These are phyloP conservation scores for Dactylonectria macrodidyma DNA, from an alignment of 2,329 filamentous ascomycete genomes.

Conservation along the genomic window DNA sequence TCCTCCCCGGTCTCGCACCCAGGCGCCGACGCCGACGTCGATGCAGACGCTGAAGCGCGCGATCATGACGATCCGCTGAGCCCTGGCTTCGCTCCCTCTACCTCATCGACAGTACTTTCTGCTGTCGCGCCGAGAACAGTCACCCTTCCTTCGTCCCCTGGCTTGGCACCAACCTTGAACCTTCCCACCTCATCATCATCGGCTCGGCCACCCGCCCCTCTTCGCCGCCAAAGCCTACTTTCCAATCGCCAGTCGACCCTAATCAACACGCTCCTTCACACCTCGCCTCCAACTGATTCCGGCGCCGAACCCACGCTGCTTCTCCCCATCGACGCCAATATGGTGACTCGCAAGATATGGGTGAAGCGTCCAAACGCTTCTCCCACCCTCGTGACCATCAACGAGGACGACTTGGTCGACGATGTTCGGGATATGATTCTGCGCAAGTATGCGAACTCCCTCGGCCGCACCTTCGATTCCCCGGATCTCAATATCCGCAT, in stretches of 20 bases:
- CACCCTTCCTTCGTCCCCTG: slow-evolving; percentile 51
- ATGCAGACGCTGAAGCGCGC: slow-evolving; percentile 40
- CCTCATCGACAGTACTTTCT: slow-evolving; percentile 36
- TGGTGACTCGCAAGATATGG: slow-evolving; percentile 89
- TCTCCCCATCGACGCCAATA: slow-evolving; percentile 60
- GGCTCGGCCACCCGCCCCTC: slow-evolving; percentile 40
- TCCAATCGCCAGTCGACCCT: slow-evolving; percentile 56
- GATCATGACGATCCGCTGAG: slow-evolving; percentile 48
- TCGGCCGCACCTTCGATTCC: slow-evolving; percentile 90
- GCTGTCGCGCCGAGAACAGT: slow-evolving; percentile 56
- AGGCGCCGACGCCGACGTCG: slow-evolving; percentile 30
- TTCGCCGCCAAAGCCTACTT: slow-evolving; percentile 52
- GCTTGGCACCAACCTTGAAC: slow-evolving; percentile 39
- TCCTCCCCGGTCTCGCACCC: slow-evolving; percentile 34
- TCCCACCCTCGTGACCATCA: slow-evolving; percentile 87
- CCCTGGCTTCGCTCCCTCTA: slow-evolving; percentile 44
- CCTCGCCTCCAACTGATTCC: slow-evolving; percentile 39
- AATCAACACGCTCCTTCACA: slow-evolving; percentile 52
- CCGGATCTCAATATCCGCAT: slow-evolving; percentile 90
- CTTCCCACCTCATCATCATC: slow-evolving; percentile 35
- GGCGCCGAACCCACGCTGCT: slow-evolving; percentile 39
- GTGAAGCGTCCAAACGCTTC: slow-evolving; percentile 90
- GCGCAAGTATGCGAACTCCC: slow-evolving; percentile 92
- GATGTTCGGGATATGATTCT: slow-evolving; percentile 94
- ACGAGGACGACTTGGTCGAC: slow-evolving; percentile 92